Evolutionary conservation across 495 filamentous ascomycete species (phyloP).

Genomic region (Aspergillus haitiensis): DNA sequence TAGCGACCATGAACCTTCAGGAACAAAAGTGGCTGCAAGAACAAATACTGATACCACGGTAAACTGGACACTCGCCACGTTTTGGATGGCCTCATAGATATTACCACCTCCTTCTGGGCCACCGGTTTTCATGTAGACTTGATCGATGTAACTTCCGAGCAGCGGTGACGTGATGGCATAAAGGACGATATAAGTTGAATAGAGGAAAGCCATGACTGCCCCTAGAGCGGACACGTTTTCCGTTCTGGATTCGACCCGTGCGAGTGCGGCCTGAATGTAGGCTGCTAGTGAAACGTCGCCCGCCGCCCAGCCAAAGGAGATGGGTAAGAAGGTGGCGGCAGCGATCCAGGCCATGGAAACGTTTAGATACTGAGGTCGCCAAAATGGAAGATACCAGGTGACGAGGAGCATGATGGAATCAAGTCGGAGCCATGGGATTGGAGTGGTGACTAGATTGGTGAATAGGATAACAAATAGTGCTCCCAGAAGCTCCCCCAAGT

Average conservation of each 20-base stretch:
- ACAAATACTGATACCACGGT: conserved; percentile 37
- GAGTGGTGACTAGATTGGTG: conserved; percentile 40
- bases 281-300: conserved; percentile 47
- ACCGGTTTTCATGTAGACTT: conserved; percentile 30
- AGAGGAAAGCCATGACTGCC: conserved; percentile 50
- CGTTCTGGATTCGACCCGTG: conserved; percentile 35
- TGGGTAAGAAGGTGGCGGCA: conserved; percentile 43
- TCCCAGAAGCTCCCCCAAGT: conserved; percentile 46
- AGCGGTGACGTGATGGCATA: conserved; percentile 44
- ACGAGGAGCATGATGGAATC: conserved; percentile 36
- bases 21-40: conserved; percentile 40
- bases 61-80: conserved; percentile 44
- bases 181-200: conserved; percentile 46
- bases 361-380: conserved; percentile 22
- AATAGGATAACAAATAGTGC: conserved; percentile 45
- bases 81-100: conserved; percentile 27
- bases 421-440: conserved; percentile 46
- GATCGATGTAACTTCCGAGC: conserved; percentile 44
- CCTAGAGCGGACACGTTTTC: conserved; percentile 45
- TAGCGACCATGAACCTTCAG: conserved; percentile 30
- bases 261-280: conserved; percentile 45
- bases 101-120: conserved; percentile 23
- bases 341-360: conserved; percentile 42
- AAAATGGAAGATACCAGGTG: conserved; percentile 42
- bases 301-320: conserved; percentile 50